phyloP scores from a whole-genome alignment of 1,284 basidiomycete species.

The Spongiforma sp. region DNA sequence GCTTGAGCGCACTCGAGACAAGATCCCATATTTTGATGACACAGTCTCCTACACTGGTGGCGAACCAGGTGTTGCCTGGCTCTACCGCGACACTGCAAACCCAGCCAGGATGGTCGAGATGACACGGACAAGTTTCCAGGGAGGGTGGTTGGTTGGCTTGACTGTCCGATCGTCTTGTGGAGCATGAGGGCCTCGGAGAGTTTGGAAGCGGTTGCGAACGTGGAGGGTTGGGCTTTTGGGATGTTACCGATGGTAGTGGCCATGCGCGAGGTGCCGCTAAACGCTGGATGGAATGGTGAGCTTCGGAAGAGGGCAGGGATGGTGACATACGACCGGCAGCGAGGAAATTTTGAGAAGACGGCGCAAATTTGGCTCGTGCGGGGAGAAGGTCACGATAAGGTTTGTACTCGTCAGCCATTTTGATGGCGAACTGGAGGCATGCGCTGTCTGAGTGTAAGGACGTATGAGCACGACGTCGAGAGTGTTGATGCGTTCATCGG shows the following conservation, averaged over 20 bases:
- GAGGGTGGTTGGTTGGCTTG: constrained; percentile 94
- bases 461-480: background rate
- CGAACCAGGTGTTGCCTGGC: constrained; percentile 99
- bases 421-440: constrained; percentile 68
- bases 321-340: constrained; percentile 63
- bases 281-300: constrained; percentile 35
- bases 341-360: constrained; percentile 63
- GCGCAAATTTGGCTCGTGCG: constrained; percentile 81
- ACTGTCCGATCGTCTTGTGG: constrained; percentile 92
- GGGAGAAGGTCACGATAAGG: constrained; percentile 87
- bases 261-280: constrained; percentile 60
- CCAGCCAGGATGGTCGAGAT: constrained; percentile 99
- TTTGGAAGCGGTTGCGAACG: constrained; percentile 64
- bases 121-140: constrained; percentile 96
- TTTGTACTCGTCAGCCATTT: constrained; percentile 88
- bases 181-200: constrained; percentile 87
- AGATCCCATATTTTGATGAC: constrained; percentile 99
- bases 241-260: constrained; percentile 76
- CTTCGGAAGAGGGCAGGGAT: background rate
- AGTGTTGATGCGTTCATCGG: constrained; percentile 54
- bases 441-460: constrained; percentile 46
- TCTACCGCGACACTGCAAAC: constrained; percentile 97
- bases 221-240: constrained; percentile 64
- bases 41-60: constrained; percentile 95
- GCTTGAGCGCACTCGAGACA: constrained; percentile 93